Base-by-base conservation (phyloP, 2,329 filamentous ascomycete genomes). In the Fusarium vanettenii region DNA sequence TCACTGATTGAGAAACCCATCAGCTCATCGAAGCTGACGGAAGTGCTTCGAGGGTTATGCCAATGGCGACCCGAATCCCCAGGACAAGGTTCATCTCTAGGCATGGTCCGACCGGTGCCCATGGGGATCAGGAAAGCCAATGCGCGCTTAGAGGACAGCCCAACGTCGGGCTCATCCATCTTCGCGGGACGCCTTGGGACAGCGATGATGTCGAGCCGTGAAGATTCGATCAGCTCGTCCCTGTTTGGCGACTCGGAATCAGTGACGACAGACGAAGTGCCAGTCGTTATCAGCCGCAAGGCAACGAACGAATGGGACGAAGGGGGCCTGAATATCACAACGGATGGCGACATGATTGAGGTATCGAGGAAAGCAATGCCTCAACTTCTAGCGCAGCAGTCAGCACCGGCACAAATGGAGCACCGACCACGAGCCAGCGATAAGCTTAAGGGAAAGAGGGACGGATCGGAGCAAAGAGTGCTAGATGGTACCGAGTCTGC, bases 1-100 rank as follows among this genome's bases (percentile, higher is more conserved):
- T 94, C 94, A 1, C 87, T 99, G 61, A 95, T 99, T 62, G 95
- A 99, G 83, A 99, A 99, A 84, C 97, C 97, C 29, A 97, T 97
- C 39, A 98, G 96, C 43, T 92, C 95, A 50, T 93, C 94, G 4
- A 98, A 98, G 83, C 84, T 99, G 60, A 95, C 92, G 0, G 95
- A 99, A 79, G 94, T 97, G 1, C 87, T 99, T 75, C 93, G 93
- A 73, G 92, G 93, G 66, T 89, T 98, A 31, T 99, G 97, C 80
- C 94, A 97, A 79, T 99, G 97, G 97, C 97, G 96, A 80, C 91
- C 95, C 7, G 93, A 95, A 18, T 85, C 86, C 2, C 86, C 89
- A 1, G 84, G 82, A 63, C 82, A 84, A 59, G 82, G 81, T 25
- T 80, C 84, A 31, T 83, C 86, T 6, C 80, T 87, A 25, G 82